Evolutionary conservation across 768 basidiomycete species (phyloP), one percentile per base, ranked within the genome.

Genomic region (Kwoniella newhampshirensis): DNA sequence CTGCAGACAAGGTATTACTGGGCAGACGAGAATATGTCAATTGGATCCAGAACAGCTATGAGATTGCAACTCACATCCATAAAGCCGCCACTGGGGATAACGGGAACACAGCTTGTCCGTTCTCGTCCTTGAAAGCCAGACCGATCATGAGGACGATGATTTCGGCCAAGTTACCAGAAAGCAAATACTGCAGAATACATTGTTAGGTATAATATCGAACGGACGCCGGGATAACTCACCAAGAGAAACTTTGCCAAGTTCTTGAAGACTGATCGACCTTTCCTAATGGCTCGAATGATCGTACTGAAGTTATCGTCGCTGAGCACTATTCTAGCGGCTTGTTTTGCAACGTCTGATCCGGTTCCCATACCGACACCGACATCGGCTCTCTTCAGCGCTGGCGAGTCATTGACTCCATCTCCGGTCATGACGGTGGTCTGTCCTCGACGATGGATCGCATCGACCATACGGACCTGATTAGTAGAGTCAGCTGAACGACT

Each of bases 241-340:
- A 84, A 74, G 27, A 83, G 77, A 67, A 84, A 84, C 54, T 82
- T 80, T 46, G 81, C 79, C 56, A 86, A 81, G 73, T 84, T 85
- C 54, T 79, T 78, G 74, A 84, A 82, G 4, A 82, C 76, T 76
- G 77, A 85, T 82, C 77, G 82, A 59, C 86, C 86, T 70, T 85
- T 85, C 71, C 84, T 80, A 63, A 86, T 81, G 1, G 83, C 86
- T 41, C 80, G 80, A 46, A 84, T 79, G 58, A 87, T 86, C 1
- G 84, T 82, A 1, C 84, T 82, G 62, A 87, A 85, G 68, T 85
- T 84, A 67, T 84, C 83, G 54, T 85, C 82, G 46, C 85, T 79
- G 15, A 87, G 79, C 15, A 87, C 81, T 51, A 86, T 80, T 64
- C 85, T 85, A 5, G 84, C 81, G 4, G 85, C 84, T 57, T 83